Evolutionary conservation across 2,329 filamentous ascomycete genomes (phyloP).

Genomic region (Pseudocercospora pini-densiflorae): DNA sequence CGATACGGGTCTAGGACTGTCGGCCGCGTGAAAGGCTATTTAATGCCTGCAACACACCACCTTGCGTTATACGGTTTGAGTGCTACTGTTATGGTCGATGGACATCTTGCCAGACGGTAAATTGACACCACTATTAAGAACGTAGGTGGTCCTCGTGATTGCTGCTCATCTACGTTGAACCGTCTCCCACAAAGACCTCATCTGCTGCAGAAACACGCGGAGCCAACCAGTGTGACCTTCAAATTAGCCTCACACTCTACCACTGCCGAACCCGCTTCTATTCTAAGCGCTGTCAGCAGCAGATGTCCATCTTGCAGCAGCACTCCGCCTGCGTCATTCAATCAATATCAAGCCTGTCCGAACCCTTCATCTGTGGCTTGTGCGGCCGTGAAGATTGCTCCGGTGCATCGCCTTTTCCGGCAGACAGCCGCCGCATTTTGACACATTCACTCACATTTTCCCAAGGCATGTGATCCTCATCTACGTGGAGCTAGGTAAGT

Average conservation of each 20-base stretch:
- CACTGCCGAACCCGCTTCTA: background rate
- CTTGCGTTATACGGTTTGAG: background rate
- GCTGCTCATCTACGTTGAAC: background rate
- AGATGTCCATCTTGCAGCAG: background rate
- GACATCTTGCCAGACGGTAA: background rate
- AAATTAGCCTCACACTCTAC: background rate
- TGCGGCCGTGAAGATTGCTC: background rate
- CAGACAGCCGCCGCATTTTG: background rate
- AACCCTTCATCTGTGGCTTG: background rate
- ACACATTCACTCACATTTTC: conserved; percentile 3
- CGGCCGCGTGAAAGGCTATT: background rate
- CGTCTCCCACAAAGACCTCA: no score
- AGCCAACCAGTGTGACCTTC: no score
- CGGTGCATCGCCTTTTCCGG: conserved; percentile 1
- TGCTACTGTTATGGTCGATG: background rate
- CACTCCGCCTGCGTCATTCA: no score
- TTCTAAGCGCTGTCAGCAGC: background rate
- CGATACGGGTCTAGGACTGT: background rate
- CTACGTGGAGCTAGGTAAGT: conserved; percentile 23
- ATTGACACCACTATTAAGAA: background rate
- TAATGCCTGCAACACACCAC: background rate
- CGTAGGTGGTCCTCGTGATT: background rate
- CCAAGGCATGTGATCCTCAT: conserved; percentile 14
- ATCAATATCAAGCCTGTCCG: background rate
- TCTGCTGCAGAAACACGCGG: no score